Conservation (phyloP, 495 filamentous ascomycete species). For the Xylaria grammica region DNA sequence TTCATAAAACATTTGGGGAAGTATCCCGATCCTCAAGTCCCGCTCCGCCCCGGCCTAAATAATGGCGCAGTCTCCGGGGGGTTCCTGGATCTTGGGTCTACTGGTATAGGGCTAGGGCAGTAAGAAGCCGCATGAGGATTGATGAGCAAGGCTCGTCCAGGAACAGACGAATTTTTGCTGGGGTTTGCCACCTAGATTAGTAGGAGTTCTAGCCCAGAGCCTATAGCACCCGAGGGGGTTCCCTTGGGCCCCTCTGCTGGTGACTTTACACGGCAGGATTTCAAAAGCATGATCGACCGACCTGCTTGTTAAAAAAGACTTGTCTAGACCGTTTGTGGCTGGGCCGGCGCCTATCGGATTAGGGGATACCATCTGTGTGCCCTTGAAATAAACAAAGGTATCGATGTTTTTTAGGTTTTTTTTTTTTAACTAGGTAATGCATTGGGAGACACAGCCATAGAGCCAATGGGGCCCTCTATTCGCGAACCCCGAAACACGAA, state of each 20-base stretch:
- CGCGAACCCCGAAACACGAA: constrained; percentile 37
- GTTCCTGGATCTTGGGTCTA: constrained; percentile 22
- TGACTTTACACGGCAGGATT: constrained; percentile 9
- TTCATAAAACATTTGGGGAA: not conserved
- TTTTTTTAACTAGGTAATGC: constrained; percentile 16
- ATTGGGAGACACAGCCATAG: constrained; percentile 20
- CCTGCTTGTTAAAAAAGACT: constrained; percentile 29
- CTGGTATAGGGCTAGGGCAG: constrained; percentile 20
- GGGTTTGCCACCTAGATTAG: not conserved
- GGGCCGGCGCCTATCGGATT: constrained; percentile 27
- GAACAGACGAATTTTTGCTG: constrained; percentile 11
- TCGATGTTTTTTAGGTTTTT: constrained; percentile 19
- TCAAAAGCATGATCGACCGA: constrained; percentile 14
- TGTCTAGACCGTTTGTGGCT: constrained; percentile 43
- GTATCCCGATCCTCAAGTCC: constrained; percentile 15
- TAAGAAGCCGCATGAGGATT: constrained; percentile 14
- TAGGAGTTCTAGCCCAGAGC: not conserved
- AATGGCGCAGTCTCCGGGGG: constrained; percentile 12
- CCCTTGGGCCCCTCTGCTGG: not conserved
- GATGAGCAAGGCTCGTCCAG: constrained; percentile 15
- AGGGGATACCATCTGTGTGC: constrained; percentile 16
- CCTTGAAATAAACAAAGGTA: constrained; percentile 11
- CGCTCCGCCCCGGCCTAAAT: constrained; percentile 22
- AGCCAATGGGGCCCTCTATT: constrained; percentile 30
- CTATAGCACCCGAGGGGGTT: not conserved